A percentile compares a stretch with the other conserved stretches of the same genome.
phyloP scores from a whole-genome alignment of 768 basidiomycete genomes.

The Leucocoprinus sp. region DNA sequence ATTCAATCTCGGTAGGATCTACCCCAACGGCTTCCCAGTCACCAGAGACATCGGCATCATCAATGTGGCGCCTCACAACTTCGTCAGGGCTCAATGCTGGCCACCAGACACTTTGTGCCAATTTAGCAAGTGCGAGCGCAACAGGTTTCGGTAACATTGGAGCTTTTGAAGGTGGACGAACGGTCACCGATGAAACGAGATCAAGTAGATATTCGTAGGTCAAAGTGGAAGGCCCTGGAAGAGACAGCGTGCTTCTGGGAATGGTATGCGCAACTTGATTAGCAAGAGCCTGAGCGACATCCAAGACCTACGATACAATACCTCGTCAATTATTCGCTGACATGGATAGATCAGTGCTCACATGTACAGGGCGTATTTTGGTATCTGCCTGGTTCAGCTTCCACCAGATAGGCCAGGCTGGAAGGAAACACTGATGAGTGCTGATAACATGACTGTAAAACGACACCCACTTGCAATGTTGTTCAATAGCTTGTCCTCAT shows the following conservation, averaged over 20 bases:
- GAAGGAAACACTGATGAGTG: conserved; percentile 8
- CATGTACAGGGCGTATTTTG: conserved; percentile 85
- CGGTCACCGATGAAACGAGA: conserved; percentile 74
- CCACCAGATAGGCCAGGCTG: conserved; percentile 92
- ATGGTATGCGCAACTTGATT: conserved; percentile 63
- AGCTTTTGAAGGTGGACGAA: conserved; percentile 60
- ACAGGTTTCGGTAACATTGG: conserved; percentile 71
- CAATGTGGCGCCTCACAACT: conserved; percentile 77
- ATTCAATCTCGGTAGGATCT: conserved; percentile 74
- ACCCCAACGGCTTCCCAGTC: conserved; percentile 84
- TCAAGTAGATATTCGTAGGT: conserved; percentile 76
- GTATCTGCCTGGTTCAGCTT: conserved; percentile 86
- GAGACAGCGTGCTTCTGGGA: conserved; percentile 58
- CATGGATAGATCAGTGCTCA: conserved; percentile 29
- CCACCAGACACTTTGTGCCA: conserved; percentile 79
- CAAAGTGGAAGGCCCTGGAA: conserved; percentile 85
- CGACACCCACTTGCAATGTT: conserved; percentile 73
- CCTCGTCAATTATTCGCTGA: conserved; percentile 14
- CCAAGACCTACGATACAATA: conserved; percentile 55
- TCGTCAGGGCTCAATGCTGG: conserved; percentile 88
- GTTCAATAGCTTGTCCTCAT: conserved; percentile 90
- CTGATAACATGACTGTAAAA: conserved; percentile 5
- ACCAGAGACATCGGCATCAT: conserved; percentile 67
- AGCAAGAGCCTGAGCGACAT: conserved; percentile 88
- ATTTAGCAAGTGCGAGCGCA: conserved; percentile 54